Base-by-base conservation (phyloP, 441 rosid species). In the Mallotus japonicus region DNA sequence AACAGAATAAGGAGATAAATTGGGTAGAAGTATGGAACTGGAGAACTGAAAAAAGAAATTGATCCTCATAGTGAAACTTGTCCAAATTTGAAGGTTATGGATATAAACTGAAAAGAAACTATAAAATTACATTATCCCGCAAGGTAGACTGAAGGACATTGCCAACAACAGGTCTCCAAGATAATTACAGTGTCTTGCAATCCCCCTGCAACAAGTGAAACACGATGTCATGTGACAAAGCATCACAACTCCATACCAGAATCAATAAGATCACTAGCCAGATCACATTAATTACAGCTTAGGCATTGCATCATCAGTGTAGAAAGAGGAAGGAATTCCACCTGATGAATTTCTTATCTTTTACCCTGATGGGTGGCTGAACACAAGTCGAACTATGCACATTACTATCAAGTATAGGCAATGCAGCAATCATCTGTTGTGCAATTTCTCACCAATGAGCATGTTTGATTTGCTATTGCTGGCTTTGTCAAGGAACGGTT, bases 181-280 rank as follows among this genome's bases (percentile, higher is more conserved):
- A 80, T 95, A 95, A 75, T 95, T 95, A 71, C 95, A 92, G 66
- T 95, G 99, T 87, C 99, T 89, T 50, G 98, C 93, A 28, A 95
- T 86, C 67, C 97, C 99, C 97, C 97, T 95, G 82, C 74, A 73
- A 67, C 69, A 64, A 59, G 62, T 7, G 49, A 37, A 49, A 47
- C 16, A 44, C 20, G 42, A 37, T 6, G 40, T 37, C 24, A 59
- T 32, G 20, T 70, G 50, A 68, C 32, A 67, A 74, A 22, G 19
- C 50, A 75, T 67, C 71, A 65, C 58, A 58, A 57, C 42, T 1
- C 24, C 40, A 47, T 53, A 13, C 50, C 44, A 69, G 8, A 42
- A 69, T 22, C 20, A 61, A 61, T 54, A 70, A 62, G 67, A 54
- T 70, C 60, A 54, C 42, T 66, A 32, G 22, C 68, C 19, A 47